Evolutionary conservation across 495 filamentous ascomycete genomes (phyloP).

Genomic region (Cairneyella variabilis): DNA sequence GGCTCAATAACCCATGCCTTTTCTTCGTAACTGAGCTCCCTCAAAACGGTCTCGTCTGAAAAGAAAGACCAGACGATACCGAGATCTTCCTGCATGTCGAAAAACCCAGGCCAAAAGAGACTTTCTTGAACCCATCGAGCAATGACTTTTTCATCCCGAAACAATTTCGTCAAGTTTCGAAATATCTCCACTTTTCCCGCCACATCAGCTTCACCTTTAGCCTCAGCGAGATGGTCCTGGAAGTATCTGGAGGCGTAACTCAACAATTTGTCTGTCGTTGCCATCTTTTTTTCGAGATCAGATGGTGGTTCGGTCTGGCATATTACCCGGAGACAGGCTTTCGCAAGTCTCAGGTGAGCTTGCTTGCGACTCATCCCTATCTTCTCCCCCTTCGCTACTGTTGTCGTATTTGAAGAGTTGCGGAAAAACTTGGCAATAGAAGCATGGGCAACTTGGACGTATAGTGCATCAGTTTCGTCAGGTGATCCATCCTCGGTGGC

Average conservation of each 20-base stretch:
- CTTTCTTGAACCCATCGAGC: neutral
- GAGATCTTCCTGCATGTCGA: neutral
- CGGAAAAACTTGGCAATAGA: constrained; percentile 9
- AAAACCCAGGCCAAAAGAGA: neutral
- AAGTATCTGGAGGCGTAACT: neutral
- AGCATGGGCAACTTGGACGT: constrained; percentile 5
- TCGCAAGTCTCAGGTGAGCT: constrained; percentile 1
- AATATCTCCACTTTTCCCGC: neutral
- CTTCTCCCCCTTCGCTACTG: neutral
- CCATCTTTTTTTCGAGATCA: neutral
- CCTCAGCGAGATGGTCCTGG: neutral
- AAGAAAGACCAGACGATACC: neutral
- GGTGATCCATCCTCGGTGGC: neutral
- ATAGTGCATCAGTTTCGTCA: neutral
- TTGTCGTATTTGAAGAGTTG: neutral
- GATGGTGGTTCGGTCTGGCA: neutral
- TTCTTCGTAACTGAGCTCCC: neutral
- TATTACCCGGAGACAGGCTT: neutral
- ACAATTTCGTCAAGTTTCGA: neutral
- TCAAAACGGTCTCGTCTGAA: neutral
- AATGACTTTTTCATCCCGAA: neutral
- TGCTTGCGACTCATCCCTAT: neutral
- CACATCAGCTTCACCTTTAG: neutral
- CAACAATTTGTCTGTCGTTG: neutral
- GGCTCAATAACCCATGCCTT: neutral